phyloP scores from a whole-genome alignment of 164 flowering plant genomes.

The Tetracentron sinense region DNA sequence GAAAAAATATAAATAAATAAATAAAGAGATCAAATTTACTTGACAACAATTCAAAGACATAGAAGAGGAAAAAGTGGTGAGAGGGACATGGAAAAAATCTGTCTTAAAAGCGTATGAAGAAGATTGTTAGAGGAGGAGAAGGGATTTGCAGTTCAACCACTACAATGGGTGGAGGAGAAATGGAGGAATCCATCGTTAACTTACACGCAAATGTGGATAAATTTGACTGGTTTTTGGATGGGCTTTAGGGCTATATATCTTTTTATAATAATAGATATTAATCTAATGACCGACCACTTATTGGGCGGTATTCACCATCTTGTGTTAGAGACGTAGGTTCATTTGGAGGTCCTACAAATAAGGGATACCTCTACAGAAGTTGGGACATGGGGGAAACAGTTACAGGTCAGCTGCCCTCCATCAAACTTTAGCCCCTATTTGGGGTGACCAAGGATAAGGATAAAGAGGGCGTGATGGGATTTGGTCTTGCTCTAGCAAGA shows the following conservation, averaged over 20 bases:
- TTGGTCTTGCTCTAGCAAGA: too few relatives aligned
- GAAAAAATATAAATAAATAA: too few relatives aligned
- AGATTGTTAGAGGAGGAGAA: constrained; percentile 1
- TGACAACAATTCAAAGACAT: background rate
- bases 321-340: too few relatives aligned
- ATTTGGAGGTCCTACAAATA: too few relatives aligned
- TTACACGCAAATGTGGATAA: constrained; percentile 32
- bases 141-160: constrained; percentile 43
- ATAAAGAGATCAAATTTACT: background rate
- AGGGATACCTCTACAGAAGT: too few relatives aligned
- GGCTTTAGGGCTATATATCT: background rate
- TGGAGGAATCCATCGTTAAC: constrained; percentile 6
- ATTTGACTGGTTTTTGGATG: background rate
- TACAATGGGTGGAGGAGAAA: constrained; percentile 33
- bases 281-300: background rate
- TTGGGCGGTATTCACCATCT: too few relatives aligned
- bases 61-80: background rate
- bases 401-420: too few relatives aligned
- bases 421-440: too few relatives aligned
- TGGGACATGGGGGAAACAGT: too few relatives aligned
- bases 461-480: too few relatives aligned
- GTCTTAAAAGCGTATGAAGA: background rate
- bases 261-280: background rate
- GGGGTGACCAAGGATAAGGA: too few relatives aligned
- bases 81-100: constrained; percentile 1